Base-by-base conservation (phyloP, 148 eudicot species). In the Silene uniflora region DNA sequence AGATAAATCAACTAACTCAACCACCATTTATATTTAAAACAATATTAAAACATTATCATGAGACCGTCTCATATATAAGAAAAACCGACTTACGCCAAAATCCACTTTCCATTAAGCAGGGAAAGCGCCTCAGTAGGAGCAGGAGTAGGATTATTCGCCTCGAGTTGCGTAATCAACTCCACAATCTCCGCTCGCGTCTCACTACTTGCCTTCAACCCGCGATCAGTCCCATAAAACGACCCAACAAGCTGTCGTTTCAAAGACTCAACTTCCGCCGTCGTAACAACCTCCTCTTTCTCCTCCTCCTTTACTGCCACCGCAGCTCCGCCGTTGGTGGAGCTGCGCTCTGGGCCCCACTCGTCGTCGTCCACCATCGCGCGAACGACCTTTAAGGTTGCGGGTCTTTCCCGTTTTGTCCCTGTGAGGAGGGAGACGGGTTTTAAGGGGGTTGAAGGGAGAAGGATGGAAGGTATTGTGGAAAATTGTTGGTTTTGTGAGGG, bases 81-180 rank as follows among this genome's bases (percentile, higher is more conserved):
- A 52, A 52, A 52, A 14, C 12, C 16, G 27, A 80, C 89, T 81
- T 73, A 91, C 98, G 89, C 95, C 7, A 93, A 84, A 80, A 93
- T 90, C 98, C 98, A 93, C 80, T 93, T 93, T 19, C 98, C 98
- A 60, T 91, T 85, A 79, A 93, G 95, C 12, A 91, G 84, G 47
- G 91, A 44, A 35, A 93, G 76, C 32, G 98, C 93, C 76, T 93
- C 89, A 19, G 98, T 91, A 4, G 97, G 98, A 19, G 88, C 90
- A 18, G 93, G 91, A 63, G 88, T 93, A 4, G 98, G 98, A 62
- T 93, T 93, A 78, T 82, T 87, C 0, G 90, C 87, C 80, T 93
- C 98, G 39, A 93, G 86, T 74, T 90, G 88, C 62, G 91, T 81
- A 10, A 93, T 91, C 17, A 91, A 74, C 88, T 93, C 98, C 10